phyloP scores from a whole-genome alignment of 139 green algal species.

The Zygnema circumcarinatum region DNA sequence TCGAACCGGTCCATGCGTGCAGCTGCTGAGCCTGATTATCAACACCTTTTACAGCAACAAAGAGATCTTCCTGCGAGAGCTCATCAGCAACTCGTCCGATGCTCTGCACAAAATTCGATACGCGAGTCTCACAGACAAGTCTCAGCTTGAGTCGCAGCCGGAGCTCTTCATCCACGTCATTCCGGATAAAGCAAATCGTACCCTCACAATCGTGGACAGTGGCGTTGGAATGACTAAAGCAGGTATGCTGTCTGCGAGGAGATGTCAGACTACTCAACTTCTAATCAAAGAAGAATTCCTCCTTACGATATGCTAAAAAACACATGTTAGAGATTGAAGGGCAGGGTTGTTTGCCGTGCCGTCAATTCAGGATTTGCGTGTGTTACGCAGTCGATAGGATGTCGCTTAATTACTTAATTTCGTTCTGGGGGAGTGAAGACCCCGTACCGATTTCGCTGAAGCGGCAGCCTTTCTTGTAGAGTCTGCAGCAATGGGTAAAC shows the following conservation, averaged over 20 bases:
- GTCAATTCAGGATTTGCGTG: too few species aligned
- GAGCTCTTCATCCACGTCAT: constrained; percentile 96
- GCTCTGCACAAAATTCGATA: constrained; percentile 99
- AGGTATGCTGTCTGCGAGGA: constrained; percentile 26
- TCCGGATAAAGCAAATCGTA: constrained; percentile 96
- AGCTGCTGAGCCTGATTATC: constrained; percentile 97
- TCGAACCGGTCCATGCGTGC: constrained; percentile 3
- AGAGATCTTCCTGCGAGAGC: constrained; percentile 96
- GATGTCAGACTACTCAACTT: too few species aligned
- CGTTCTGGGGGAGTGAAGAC: too few species aligned
- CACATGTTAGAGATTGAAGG: too few species aligned
- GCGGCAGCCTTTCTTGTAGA: too few species aligned
- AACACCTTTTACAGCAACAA: constrained; percentile 97
- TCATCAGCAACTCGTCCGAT: constrained; percentile 91
- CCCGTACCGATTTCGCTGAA: too few species aligned
- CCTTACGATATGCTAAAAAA: too few species aligned
- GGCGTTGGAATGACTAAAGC: constrained; percentile 98
- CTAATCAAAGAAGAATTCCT: too few species aligned
- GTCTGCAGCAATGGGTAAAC: too few species aligned
- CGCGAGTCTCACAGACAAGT: constrained; percentile 96
- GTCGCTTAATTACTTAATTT: too few species aligned
- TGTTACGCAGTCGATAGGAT: too few species aligned
- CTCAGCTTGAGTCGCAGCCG: constrained; percentile 84
- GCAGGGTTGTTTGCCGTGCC: too few species aligned
- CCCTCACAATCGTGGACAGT: constrained; percentile 92